Conservation (phyloP, 73 alveolate genomes). For the Paramecium biaurelia region DNA sequence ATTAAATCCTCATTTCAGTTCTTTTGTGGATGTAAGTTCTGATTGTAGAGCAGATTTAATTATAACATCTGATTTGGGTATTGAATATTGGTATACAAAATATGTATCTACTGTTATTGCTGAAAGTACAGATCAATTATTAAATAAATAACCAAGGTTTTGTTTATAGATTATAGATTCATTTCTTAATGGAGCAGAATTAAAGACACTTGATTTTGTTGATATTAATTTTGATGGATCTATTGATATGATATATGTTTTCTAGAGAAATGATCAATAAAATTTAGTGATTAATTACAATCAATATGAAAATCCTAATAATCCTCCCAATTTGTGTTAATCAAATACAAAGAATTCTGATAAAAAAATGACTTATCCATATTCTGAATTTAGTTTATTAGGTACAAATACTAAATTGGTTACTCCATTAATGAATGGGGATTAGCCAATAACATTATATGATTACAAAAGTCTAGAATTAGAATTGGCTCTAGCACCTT, state of each 20-base stretch:
- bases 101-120: not conserved
- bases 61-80: not conserved
- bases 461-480: not conserved
- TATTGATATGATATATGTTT: not conserved
- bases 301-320: not conserved
- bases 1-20: constrained; percentile 32
- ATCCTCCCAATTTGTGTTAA: constrained; percentile 7
- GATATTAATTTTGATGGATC: constrained; percentile 58
- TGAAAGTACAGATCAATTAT: not conserved
- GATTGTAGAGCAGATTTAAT: constrained; percentile 66
- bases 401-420: not conserved
- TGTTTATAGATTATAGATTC: not conserved
- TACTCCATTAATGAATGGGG: not conserved
- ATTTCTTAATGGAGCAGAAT: not conserved
- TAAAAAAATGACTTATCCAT: not conserved
- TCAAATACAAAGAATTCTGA: not conserved
- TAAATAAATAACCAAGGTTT: not conserved
- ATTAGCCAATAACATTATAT: not conserved
- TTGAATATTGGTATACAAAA: constrained; percentile 59
- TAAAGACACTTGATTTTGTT: not conserved
- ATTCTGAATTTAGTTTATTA: not conserved
- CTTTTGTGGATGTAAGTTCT: constrained; percentile 59
- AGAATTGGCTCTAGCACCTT: not conserved
- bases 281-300: not conserved
- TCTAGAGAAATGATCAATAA: not conserved